Conservation (phyloP, 2,329 filamentous ascomycete species). For the Botrytis tulipae region DNA sequence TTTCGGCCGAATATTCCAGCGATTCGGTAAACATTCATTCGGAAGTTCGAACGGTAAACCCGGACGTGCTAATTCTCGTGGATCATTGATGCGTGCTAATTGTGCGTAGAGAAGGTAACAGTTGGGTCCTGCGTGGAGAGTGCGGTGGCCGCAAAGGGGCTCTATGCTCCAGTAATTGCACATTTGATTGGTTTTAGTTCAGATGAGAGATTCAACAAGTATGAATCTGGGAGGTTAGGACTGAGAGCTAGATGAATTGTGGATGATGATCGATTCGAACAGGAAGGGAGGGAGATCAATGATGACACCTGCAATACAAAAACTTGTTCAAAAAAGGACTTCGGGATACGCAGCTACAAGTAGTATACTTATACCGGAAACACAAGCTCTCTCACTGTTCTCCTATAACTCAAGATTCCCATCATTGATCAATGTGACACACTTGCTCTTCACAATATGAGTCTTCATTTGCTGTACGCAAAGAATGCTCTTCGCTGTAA, state of each 20-base stretch:
- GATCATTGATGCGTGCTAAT: conserved; percentile 38
- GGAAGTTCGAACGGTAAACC: conserved; percentile 35
- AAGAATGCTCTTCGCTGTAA: conserved; percentile 18
- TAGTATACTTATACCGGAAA: conserved; percentile 15
- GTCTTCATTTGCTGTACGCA: conserved; percentile 20
- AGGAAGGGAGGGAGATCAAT: background rate
- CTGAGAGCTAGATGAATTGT: background rate
- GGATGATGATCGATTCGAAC: conserved; percentile 20
- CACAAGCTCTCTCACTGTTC: background rate
- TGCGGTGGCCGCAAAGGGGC: conserved; percentile 35
- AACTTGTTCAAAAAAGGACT: background rate
- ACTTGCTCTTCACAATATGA: conserved; percentile 5
- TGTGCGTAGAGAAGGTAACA: conserved; percentile 37
- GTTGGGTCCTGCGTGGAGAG: conserved; percentile 33
- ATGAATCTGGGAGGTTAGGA: background rate
- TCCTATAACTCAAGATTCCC: background rate
- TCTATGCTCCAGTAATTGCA: conserved; percentile 36
- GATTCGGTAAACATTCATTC: conserved; percentile 31
- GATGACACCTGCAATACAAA: background rate
- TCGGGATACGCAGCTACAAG: conserved; percentile 2
- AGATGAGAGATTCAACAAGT: background rate
- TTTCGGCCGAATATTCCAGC: conserved; percentile 28
- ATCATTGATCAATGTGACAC: conserved; percentile 42
- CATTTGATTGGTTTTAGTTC: conserved; percentile 25
- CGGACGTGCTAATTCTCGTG: conserved; percentile 24